Conservation (phyloP, 768 basidiomycete genomes). For the Naganishia vishniacii region DNA sequence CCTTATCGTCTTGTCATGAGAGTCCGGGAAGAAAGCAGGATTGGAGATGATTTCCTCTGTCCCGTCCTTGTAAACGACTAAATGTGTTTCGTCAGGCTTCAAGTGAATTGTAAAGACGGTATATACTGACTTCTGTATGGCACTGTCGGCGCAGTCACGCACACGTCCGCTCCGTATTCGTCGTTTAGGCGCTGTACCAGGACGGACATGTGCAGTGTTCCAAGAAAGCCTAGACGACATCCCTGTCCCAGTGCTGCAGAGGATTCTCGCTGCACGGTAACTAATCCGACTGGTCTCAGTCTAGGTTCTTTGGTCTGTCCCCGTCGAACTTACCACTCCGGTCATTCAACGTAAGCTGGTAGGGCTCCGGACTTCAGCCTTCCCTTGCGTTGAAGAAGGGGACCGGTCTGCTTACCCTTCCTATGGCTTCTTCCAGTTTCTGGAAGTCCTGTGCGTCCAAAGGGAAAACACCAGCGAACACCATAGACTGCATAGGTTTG, state of each 20-base stretch:
- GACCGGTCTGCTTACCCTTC: slow-evolving; percentile 57
- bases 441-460: slow-evolving; percentile 83
- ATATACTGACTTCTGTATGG: slow-evolving; percentile 69
- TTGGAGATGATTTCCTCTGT: slow-evolving; percentile 68
- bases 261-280: slow-evolving; percentile 82
- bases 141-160: slow-evolving; percentile 92
- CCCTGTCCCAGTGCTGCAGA: slow-evolving; percentile 94
- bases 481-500: slow-evolving; percentile 90
- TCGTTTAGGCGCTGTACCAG: slow-evolving; percentile 87
- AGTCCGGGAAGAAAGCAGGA: slow-evolving; percentile 91
- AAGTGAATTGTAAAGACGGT: background rate
- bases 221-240: slow-evolving; percentile 87
- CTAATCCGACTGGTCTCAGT: too few relatives aligned
- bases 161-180: slow-evolving; percentile 88
- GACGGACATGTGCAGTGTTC: slow-evolving; percentile 78
- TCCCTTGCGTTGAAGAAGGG: background rate
- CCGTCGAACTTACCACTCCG: slow-evolving; percentile 39
- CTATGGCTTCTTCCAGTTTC: slow-evolving; percentile 93
- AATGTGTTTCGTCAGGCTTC: background rate
- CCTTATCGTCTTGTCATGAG: slow-evolving; percentile 54
- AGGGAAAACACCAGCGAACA: slow-evolving; percentile 91
- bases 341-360: slow-evolving; percentile 46
- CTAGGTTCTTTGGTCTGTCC: too few relatives aligned
- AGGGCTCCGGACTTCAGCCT: background rate
- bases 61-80: slow-evolving; percentile 70